These are phyloP conservation scores for Yueomyces sp. DNA, from an alignment of 805 yeast species.

Conservation along the genomic window DNA sequence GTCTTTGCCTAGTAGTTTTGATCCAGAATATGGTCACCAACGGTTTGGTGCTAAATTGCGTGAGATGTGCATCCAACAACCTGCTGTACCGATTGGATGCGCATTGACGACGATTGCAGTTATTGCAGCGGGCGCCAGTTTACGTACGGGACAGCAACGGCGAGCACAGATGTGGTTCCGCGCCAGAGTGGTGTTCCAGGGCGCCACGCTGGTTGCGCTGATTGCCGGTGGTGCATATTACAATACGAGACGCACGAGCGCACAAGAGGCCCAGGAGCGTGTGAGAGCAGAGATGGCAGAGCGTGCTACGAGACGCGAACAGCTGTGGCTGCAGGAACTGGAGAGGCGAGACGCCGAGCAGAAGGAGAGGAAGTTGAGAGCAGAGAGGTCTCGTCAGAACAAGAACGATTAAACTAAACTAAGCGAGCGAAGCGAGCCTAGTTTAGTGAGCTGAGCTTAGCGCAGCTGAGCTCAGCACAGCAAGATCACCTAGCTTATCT, in stretches of 20 bases:
- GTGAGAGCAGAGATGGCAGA: constrained; percentile 19
- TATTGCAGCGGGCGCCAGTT: constrained; percentile 59
- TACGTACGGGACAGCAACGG: constrained; percentile 55
- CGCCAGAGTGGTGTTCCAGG: constrained; percentile 82
- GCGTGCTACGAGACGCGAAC: constrained; percentile 77
- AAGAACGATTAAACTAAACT: too few relatives aligned
- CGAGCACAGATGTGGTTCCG: constrained; percentile 80
- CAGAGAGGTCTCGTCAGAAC: constrained; percentile 27
- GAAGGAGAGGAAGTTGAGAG: constrained; percentile 53
- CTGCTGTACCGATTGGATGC: constrained; percentile 77
- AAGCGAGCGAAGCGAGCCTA: too few relatives aligned
- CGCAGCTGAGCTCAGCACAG: too few relatives aligned
- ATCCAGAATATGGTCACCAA: constrained; percentile 13
- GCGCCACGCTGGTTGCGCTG: constrained; percentile 67
- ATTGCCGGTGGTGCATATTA: constrained; percentile 60
- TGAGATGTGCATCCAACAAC: constrained; percentile 67
- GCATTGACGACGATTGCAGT: constrained; percentile 73
- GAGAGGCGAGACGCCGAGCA: constrained; percentile 74
- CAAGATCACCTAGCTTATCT: too few relatives aligned
- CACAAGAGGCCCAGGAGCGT: constrained; percentile 49
- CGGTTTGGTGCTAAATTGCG: constrained; percentile 34
- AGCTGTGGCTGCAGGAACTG: constrained; percentile 77
- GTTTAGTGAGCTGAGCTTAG: too few relatives aligned
- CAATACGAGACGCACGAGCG: constrained; percentile 25
- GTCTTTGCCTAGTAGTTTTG: constrained; percentile 23